Evolutionary conservation across 1,284 basidiomycete species (phyloP), one percentile per base, ranked within the genome.

Genomic region (Malassezia brasiliensis): DNA sequence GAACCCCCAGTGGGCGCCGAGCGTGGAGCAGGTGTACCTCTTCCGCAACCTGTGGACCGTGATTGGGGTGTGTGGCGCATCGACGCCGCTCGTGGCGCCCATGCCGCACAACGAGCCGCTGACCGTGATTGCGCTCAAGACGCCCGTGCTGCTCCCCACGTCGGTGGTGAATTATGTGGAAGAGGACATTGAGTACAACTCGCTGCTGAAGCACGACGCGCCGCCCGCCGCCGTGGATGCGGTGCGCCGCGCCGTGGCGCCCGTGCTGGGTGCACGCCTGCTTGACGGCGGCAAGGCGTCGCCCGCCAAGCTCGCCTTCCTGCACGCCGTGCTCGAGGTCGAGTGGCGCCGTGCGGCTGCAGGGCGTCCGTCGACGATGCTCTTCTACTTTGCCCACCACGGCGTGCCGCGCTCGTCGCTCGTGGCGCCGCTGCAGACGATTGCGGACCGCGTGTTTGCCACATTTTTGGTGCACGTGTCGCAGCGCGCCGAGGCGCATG

Each of bases 41-140:
- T 98, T 96, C 81, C 83, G 91, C 45, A 90, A 90, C 73, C 81
- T 91, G 77, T 98, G 93, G 93, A 89, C 94, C 76, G 77, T 96
- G 12, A 89, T 87, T 67, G 82, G 87, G 17, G 80, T 96, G 14
- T 47, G 28, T 11, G 42, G 55, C n/a, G 37, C 34, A 19, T 20
- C 53, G 25, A 30, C 42, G 3, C 40, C 50, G 12, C 20, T 45
- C 32, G 14, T 17, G 12, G 20, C 52, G 50, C 79, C 78, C 39
- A 39, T 52, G 44, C 59, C 64, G 14, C 79, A 79, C 36, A 63
- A 63, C 40, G 62, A 63, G 37, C 50, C 67, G 1, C 79, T 96
- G 20, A 80, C 81, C 25, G 82, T 84, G 19, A 90, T 98, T 60
- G 87, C 93, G 31, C 77, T 80, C 34, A 91, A 90, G 76, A 91